phyloP scores from a whole-genome alignment of 2,329 filamentous ascomycete species.

The Aspergillus tanneri region DNA sequence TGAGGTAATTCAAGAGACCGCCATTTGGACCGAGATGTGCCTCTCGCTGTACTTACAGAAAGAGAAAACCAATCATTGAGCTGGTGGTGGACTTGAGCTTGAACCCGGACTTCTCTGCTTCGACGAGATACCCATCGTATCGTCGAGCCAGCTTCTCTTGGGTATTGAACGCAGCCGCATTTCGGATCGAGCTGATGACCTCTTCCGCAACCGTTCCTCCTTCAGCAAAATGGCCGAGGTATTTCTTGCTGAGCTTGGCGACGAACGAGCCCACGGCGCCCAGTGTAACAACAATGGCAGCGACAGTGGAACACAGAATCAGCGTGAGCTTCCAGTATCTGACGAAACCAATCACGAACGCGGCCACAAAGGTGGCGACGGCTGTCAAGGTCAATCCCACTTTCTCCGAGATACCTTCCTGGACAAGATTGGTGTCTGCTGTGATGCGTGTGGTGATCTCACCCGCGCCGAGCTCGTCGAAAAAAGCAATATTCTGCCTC shows the following conservation, averaged over 20 bases:
- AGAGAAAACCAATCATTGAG: constrained; percentile 78
- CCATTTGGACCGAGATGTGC: too few species aligned
- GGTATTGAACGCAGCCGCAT: constrained; percentile 87
- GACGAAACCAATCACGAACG: constrained; percentile 86
- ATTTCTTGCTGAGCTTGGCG: constrained; percentile 75
- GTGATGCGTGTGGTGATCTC: constrained; percentile 95
- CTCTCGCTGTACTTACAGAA: too few species aligned
- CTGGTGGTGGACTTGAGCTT: constrained; percentile 73
- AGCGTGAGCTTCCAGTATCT: constrained; percentile 91
- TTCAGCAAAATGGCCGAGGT: constrained; percentile 74
- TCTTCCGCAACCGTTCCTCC: constrained; percentile 91
- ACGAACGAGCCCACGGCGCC: constrained; percentile 71
- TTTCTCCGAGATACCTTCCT: constrained; percentile 92
- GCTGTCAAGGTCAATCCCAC: constrained; percentile 74
- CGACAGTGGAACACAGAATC: constrained; percentile 77
- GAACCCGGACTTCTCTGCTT: constrained; percentile 73
- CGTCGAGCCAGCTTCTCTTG: constrained; percentile 86
- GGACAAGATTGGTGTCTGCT: constrained; percentile 87
- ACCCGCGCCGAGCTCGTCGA: constrained; percentile 87
- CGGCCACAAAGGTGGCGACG: constrained; percentile 77
- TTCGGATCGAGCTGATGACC: constrained; percentile 89
- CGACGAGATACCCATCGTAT: constrained; percentile 72
- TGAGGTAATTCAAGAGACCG: too few species aligned
- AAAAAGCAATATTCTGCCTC: constrained; percentile 86
- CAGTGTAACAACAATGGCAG: constrained; percentile 77